phyloP scores from a whole-genome alignment of 108 stramenopile species.

The Chaetoceros muelleri region DNA sequence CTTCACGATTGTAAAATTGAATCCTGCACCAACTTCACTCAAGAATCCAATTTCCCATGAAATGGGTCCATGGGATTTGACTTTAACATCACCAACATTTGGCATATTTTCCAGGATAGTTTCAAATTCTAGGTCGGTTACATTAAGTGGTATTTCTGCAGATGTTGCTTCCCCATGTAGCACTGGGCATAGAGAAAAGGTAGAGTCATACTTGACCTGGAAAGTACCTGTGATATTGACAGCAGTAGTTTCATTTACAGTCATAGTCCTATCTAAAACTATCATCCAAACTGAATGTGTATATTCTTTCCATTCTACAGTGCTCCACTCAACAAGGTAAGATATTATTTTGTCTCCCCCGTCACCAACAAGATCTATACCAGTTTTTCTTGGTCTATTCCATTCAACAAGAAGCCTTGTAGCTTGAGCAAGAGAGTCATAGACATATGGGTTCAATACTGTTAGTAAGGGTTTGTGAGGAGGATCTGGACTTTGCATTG shows the following conservation, averaged over 20 bases:
- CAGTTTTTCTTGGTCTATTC: no score
- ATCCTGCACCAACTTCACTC: slow-evolving; percentile 47
- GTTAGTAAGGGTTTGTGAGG: no score
- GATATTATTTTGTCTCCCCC: slow-evolving; percentile 38
- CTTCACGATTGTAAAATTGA: slow-evolving; percentile 11
- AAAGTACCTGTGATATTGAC: slow-evolving; percentile 22
- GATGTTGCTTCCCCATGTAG: slow-evolving; percentile 18
- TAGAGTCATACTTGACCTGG: slow-evolving; percentile 18
- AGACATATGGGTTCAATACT: no score
- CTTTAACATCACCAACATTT: slow-evolving; percentile 64
- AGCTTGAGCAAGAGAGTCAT: no score
- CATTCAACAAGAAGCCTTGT: no score
- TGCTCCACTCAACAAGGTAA: slow-evolving; percentile 48
- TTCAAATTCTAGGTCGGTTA: slow-evolving; percentile 25
- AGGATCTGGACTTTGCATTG: slow-evolving; percentile 37
- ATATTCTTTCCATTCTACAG: slow-evolving; percentile 23
- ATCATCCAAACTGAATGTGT: slow-evolving; percentile 26
- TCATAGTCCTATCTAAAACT: no score
- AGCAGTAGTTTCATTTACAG: slow-evolving; percentile 17
- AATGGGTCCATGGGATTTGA: slow-evolving; percentile 21
- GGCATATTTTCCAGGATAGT: slow-evolving; percentile 60
- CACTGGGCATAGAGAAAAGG: slow-evolving; percentile 8
- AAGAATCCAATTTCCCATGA: slow-evolving; percentile 48
- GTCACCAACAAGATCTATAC: slow-evolving; percentile 32
- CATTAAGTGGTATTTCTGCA: slow-evolving; percentile 24